Evolutionary conservation across 805 yeast genomes (phyloP), one percentile per base, ranked within the genome.

Genomic region (Wickerhamomyces pijperi): DNA sequence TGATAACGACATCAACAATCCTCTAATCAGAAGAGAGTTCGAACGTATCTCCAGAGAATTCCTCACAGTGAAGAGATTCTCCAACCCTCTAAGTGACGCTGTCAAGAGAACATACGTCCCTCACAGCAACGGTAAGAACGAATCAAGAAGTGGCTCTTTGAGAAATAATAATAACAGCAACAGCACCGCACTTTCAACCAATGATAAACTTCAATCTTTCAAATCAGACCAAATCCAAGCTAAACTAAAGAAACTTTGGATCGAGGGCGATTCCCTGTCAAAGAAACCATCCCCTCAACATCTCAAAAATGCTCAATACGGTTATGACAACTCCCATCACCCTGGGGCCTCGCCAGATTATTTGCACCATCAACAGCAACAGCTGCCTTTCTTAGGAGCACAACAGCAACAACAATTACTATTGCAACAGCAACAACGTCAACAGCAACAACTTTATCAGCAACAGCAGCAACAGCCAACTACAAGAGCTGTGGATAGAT

Each of bases 1-100:
- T 7, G 44, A 41, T 32, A 37, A 34, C 3, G 12, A 31, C 17
- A 15, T 9, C 12, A 38, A 35, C 12, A 71, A 60, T 37, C 62
- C 78, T 17, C 80, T 74, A 44, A 68, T 74, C 7, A 68, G 84
- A 46, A 70, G 85, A n/a, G 92, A 82, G 52, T 82, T 76, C 51
- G 95, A 85, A 55, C 67, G 84, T 44, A 68, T 82, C 25, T 74
- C 87, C 13, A 67, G 88, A 44, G 94, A 84, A 51, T 82, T 77
- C 46, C 62, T 77, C 34, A 80, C 73, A 46, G 78, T 82, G 0
- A 62, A 87, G 51, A 65, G 92, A 43, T 74, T 78, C 56, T 61
- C 64, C 32, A 84, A 84, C 46, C 94, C 95, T 1, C 60, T 82
- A 2, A 70, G 72, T 5, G 82, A 76, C 36, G 72, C 85, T 2